phyloP scores from a whole-genome alignment of 2,329 filamentous ascomycete species.

The Curvularia sp. region DNA sequence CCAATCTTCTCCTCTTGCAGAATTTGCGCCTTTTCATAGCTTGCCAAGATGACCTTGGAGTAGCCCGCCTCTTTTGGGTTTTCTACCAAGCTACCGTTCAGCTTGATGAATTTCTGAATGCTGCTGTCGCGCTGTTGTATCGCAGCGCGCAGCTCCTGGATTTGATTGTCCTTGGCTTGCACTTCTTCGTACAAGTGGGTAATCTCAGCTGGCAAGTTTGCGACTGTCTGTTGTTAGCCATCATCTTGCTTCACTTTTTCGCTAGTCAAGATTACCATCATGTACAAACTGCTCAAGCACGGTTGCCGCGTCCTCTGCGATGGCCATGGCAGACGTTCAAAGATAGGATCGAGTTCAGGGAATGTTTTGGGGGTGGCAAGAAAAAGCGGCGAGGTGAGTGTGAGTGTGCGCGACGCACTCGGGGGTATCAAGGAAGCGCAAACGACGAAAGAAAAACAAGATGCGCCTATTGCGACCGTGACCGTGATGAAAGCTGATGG shows the following conservation, averaged over 20 bases:
- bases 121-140: conserved; percentile 76
- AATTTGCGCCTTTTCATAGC: conserved; percentile 71
- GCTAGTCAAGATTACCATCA: conserved; percentile 58
- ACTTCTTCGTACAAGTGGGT: conserved; percentile 85
- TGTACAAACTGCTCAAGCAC: conserved; percentile 81
- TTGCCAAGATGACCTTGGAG: conserved; percentile 69
- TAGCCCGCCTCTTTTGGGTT: conserved; percentile 79
- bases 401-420: conserved; percentile 1
- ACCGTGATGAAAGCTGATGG: conserved; percentile 29
- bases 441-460: neutral
- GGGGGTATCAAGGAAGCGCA: neutral
- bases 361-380: conserved; percentile 4
- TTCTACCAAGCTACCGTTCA: conserved; percentile 73
- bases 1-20: conserved; percentile 78
- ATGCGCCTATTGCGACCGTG: conserved; percentile 5
- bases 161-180: conserved; percentile 76
- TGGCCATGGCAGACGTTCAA: conserved; percentile 36
- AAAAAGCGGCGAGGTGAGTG: neutral
- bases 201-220: conserved; percentile 82
- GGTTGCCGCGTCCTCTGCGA: conserved; percentile 67
- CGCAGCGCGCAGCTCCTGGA: conserved; percentile 70
- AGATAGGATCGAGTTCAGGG: neutral
- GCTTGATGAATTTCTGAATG: conserved; percentile 82
- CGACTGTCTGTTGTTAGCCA: conserved; percentile 55
- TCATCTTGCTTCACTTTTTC: neutral